A percentile compares a stretch with the other conserved stretches of the same genome.
These are phyloP conservation scores for Metschnikowia continentalis DNA, from an alignment of 805 yeast species.

Conservation along the genomic window DNA sequence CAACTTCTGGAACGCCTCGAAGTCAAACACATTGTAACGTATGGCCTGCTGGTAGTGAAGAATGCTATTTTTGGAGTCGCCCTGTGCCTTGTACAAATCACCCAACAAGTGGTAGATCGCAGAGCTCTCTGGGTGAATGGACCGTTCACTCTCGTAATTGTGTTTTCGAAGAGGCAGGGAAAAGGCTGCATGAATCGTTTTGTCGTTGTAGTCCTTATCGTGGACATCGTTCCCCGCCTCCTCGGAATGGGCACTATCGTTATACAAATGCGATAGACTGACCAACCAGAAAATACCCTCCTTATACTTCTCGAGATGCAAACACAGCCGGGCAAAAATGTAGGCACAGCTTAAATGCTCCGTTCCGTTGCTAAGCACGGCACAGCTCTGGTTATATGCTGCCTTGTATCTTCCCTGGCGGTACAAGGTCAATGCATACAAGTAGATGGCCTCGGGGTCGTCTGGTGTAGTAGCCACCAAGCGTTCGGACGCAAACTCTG, in stretches of 20 bases:
- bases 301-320: conserved; percentile 47
- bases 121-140: conserved; percentile 60
- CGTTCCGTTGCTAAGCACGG: conserved; percentile 33
- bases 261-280: conserved; percentile 28
- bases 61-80: conserved; percentile 62
- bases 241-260: conserved; percentile 17
- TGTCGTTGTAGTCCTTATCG: background rate
- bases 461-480: conserved; percentile 58
- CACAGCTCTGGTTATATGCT: conserved; percentile 45
- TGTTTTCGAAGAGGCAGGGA: conserved; percentile 19
- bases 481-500: conserved; percentile 84
- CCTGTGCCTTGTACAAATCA: conserved; percentile 53
- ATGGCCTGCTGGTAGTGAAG: conserved; percentile 66
- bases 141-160: conserved; percentile 38
- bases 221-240: background rate
- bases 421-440: conserved; percentile 64
- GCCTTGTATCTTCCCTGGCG: conserved; percentile 57
- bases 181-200: conserved; percentile 5
- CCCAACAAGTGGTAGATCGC: conserved; percentile 68
- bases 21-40: conserved; percentile 70
- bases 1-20: conserved; percentile 81
- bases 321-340: conserved; percentile 65
- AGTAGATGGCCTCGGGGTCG: conserved; percentile 57
- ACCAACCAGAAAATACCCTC: conserved; percentile 56
- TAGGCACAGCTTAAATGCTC: conserved; percentile 73